Evolutionary conservation across 495 filamentous ascomycete species (phyloP).

Genomic region (Penicillium canescens): DNA sequence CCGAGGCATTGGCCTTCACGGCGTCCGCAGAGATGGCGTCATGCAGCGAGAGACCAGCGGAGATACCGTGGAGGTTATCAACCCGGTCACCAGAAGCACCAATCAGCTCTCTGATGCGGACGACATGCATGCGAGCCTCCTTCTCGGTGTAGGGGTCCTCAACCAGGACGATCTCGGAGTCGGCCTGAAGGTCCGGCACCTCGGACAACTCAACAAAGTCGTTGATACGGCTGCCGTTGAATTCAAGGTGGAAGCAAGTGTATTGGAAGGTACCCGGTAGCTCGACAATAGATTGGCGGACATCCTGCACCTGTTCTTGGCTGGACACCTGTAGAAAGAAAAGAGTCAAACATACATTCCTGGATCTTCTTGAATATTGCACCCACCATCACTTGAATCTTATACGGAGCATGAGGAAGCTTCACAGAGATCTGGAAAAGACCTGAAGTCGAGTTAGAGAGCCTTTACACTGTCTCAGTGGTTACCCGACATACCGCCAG

Average conservation of each 20-base stretch:
- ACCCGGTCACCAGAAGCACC: conserved; percentile 86
- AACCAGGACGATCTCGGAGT: conserved; percentile 76
- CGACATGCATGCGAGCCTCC: conserved; percentile 91
- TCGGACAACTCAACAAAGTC: conserved; percentile 95
- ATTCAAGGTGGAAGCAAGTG: conserved; percentile 97
- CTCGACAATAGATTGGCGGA: conserved; percentile 95
- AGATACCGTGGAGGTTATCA: conserved; percentile 83
- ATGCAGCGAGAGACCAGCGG: conserved; percentile 84
- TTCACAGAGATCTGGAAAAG: conserved; percentile 82
- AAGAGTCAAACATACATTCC: conserved; percentile 14
- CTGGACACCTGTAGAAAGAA: conserved; percentile 67
- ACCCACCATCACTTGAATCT: conserved; percentile 81
- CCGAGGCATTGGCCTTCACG: conserved; percentile 36
- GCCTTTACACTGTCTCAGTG: background rate
- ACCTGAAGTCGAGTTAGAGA: conserved; percentile 35
- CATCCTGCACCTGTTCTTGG: conserved; percentile 95
- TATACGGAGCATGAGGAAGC: conserved; percentile 76
- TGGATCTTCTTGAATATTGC: conserved; percentile 7
- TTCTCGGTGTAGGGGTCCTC: conserved; percentile 99
- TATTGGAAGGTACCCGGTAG: conserved; percentile 92
- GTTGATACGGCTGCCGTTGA: conserved; percentile 81
- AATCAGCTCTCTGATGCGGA: conserved; percentile 87
- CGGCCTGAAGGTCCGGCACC: conserved; percentile 71
- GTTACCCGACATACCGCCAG: conserved; percentile 36
- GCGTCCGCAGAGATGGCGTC: conserved; percentile 64